phyloP scores from a whole-genome alignment of 805 yeast genomes.

The Ogataea corticis region DNA sequence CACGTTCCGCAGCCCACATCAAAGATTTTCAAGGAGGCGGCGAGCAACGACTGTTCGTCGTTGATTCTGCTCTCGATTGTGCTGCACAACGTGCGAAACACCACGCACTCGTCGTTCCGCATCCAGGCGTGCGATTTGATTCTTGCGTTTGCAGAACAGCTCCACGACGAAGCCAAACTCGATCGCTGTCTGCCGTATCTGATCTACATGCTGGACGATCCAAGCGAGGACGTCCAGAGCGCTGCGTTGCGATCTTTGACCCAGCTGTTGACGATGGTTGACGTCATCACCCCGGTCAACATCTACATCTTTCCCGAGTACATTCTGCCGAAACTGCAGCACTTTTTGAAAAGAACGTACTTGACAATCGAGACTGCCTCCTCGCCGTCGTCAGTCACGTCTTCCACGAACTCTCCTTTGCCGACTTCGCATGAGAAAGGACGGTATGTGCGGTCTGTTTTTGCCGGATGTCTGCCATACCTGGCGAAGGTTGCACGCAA shows the following conservation, averaged over 20 bases:
- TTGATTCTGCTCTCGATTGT: slow-evolving; percentile 59
- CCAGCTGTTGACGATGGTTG: slow-evolving; percentile 64
- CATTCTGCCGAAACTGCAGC: slow-evolving; percentile 65
- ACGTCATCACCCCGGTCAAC: slow-evolving; percentile 70
- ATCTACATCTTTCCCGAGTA: slow-evolving; percentile 79
- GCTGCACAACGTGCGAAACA: slow-evolving; percentile 59
- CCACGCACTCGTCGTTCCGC: slow-evolving; percentile 59
- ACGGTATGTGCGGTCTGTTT: slow-evolving; percentile 55
- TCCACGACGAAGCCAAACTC: slow-evolving; percentile 79
- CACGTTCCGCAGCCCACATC: slow-evolving; percentile 45
- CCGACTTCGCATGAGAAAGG: slow-evolving; percentile 17
- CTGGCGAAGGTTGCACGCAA: slow-evolving; percentile 65
- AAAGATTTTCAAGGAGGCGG: slow-evolving; percentile 20
- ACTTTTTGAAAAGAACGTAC: slow-evolving; percentile 41
- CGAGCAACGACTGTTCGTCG: slow-evolving; percentile 45
- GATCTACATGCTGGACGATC: slow-evolving; percentile 69
- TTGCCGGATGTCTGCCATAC: slow-evolving; percentile 73
- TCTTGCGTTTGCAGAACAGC: slow-evolving; percentile 69
- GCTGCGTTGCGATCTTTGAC: slow-evolving; percentile 65
- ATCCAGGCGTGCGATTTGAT: slow-evolving; percentile 75
- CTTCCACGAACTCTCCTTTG: slow-evolving; percentile 2
- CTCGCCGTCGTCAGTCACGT: slow-evolving; percentile 11
- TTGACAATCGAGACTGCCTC: slow-evolving; percentile 27
- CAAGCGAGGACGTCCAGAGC: slow-evolving; percentile 62
- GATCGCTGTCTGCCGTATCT: slow-evolving; percentile 85